Conservation (phyloP, 2,329 filamentous ascomycete species). For the Aspergillus caelatus region DNA sequence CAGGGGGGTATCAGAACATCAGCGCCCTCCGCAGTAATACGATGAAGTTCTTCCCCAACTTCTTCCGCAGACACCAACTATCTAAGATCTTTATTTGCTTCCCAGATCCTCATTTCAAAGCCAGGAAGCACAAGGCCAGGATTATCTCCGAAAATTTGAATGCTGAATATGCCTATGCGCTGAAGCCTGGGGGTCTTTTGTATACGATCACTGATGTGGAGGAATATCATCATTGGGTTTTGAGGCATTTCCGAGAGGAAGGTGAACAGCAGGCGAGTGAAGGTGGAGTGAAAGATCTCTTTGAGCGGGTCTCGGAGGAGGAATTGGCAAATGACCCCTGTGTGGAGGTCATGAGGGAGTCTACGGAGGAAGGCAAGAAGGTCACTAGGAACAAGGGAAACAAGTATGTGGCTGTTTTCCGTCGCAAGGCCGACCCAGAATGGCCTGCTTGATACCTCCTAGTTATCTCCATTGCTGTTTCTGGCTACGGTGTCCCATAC, state of each 20-base stretch:
- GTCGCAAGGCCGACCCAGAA: conserved; percentile 75
- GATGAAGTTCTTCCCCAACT: conserved; percentile 99
- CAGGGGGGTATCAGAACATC: conserved; percentile 75
- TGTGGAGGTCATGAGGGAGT: conserved; percentile 66
- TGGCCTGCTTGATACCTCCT: conserved; percentile 53
- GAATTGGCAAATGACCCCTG: conserved; percentile 60
- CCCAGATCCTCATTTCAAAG: conserved; percentile 97
- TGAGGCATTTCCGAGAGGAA: conserved; percentile 81
- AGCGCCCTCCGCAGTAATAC: conserved; percentile 88
- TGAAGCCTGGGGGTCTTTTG: conserved; percentile 80
- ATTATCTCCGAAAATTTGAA: conserved; percentile 89
- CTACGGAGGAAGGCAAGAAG: conserved; percentile 98
- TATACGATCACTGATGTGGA: conserved; percentile 99
- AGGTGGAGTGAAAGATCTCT: conserved; percentile 65
- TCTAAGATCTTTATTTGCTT: conserved; percentile 97
- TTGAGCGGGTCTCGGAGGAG: conserved; percentile 68
- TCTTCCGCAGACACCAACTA: conserved; percentile 81
- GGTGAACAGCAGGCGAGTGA: conserved; percentile 71
- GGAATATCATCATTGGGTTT: conserved; percentile 92
- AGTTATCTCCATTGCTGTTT: not conserved
- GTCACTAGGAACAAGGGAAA: conserved; percentile 85
- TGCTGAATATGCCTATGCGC: conserved; percentile 88
- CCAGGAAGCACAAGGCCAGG: conserved; percentile 92
- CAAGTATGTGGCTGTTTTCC: conserved; percentile 90
- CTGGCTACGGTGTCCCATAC: not conserved